A percentile compares a stretch with the other conserved stretches of the same genome.
Evolutionary conservation across 768 basidiomycete species (phyloP).

Genomic region (Podaxis sp.): DNA sequence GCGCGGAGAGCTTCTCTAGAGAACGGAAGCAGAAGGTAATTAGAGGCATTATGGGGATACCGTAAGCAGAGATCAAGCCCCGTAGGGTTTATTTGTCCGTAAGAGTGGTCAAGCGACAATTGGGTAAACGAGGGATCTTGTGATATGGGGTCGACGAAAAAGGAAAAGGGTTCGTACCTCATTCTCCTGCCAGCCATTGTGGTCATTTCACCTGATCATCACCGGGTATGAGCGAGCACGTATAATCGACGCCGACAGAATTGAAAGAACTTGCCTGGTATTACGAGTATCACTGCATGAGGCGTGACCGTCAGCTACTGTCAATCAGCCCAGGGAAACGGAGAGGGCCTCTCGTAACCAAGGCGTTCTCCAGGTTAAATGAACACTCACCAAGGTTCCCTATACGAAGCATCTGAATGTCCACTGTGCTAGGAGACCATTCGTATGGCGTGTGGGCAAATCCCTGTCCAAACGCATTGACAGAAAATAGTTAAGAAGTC

Average conservation of each 20-base stretch:
- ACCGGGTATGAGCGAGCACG: background rate
- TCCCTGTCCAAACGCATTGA: slow-evolving; percentile 38
- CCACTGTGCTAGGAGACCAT: slow-evolving; percentile 73
- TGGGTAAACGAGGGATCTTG: background rate
- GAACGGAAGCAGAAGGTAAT: slow-evolving; percentile 1
- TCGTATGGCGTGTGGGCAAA: slow-evolving; percentile 65
- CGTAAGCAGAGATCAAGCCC: slow-evolving; percentile 21
- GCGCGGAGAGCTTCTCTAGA: slow-evolving; percentile 65
- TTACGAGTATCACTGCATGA: slow-evolving; percentile 58
- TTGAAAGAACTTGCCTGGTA: slow-evolving; percentile 47
- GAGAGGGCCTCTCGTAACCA: background rate
- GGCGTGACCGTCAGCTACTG: slow-evolving; percentile 1
- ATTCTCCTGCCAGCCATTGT: slow-evolving; percentile 81
- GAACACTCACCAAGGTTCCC: slow-evolving; percentile 57
- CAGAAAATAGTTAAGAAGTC: slow-evolving; percentile 16
- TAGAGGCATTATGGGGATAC: background rate
- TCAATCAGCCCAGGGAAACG: background rate
- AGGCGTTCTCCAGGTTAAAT: slow-evolving; percentile 3
- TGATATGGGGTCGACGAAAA: slow-evolving; percentile 12
- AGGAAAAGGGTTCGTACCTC: slow-evolving; percentile 40
- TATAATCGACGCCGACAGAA: background rate
- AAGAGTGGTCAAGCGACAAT: background rate
- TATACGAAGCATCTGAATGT: slow-evolving; percentile 74
- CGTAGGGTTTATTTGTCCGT: background rate
- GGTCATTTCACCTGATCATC: slow-evolving; percentile 57